Evolutionary conservation across 202 grass and related monocot species (phyloP).

Genomic region (Schoenoplectus tabernaemontani): DNA sequence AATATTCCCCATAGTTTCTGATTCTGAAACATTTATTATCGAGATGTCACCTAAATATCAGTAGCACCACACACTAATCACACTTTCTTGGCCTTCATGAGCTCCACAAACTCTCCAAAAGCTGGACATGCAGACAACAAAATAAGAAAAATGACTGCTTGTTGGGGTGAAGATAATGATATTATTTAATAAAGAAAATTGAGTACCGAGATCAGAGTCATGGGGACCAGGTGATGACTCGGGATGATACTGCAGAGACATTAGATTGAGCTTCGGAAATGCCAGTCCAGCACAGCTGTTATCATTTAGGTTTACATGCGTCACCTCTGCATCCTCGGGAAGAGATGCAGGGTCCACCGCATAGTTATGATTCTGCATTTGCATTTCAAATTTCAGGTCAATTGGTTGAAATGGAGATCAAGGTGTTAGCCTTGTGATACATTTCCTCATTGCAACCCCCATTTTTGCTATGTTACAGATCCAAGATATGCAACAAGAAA

Average conservation of each 20-base stretch:
- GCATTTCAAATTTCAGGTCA: no score
- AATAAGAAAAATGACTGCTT: not conserved
- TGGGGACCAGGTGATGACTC: conserved; percentile 80
- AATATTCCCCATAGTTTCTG: not conserved
- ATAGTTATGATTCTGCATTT: conserved; percentile 72
- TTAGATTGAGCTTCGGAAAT: conserved; percentile 54
- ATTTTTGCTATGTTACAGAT: no score
- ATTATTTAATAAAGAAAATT: not conserved
- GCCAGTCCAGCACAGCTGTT: conserved; percentile 67
- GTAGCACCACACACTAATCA: conserved; percentile 14
- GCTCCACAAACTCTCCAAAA: conserved; percentile 66
- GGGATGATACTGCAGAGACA: conserved; percentile 87
- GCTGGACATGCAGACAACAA: conserved; percentile 29
- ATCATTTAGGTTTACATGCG: conserved; percentile 84
- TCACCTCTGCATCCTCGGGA: conserved; percentile 52
- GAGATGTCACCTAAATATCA: not conserved
- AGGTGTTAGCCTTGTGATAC: no score
- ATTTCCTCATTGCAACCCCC: not conserved
- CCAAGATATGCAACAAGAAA: not conserved
- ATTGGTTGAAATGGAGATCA: no score
- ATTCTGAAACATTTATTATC: not conserved
- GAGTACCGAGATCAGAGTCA: conserved; percentile 65
- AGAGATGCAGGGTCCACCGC: conserved; percentile 55
- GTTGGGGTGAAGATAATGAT: not conserved
- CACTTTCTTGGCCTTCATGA: conserved; percentile 50